Conservation (phyloP, 257 asterid genomes). For the Solanum habrochaites region DNA sequence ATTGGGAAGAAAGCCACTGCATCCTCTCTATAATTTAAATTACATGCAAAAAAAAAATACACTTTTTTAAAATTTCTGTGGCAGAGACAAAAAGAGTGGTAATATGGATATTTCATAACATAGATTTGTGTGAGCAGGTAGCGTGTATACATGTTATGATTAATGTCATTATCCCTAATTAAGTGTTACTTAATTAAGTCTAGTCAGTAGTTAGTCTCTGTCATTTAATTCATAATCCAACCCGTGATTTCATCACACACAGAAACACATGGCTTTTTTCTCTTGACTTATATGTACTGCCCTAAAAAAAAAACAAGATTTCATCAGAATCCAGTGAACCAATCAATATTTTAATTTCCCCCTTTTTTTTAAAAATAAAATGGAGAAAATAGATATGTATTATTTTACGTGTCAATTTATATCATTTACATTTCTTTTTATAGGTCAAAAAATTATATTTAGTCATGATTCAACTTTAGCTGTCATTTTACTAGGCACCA, state of each 20-base stretch:
- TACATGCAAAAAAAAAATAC: neutral
- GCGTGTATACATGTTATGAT: constrained; percentile 20
- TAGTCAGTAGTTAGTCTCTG: constrained; percentile 41
- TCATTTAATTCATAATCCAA: constrained; percentile 27
- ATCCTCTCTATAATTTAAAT: neutral
- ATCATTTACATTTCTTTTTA: no score
- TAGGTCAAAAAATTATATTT: no score
- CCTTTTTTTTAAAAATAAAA: neutral
- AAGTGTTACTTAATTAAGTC: constrained; percentile 7
- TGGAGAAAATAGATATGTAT: neutral
- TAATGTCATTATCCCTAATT: constrained; percentile 30
- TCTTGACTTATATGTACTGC: neutral
- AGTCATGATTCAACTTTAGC: no score
- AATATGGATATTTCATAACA: neutral
- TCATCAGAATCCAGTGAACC: neutral
- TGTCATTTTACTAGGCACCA: neutral
- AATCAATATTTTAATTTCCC: neutral
- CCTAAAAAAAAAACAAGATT: neutral
- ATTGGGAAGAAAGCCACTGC: neutral
- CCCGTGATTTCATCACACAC: constrained; percentile 24
- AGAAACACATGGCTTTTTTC: constrained; percentile 2
- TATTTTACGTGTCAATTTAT: no score
- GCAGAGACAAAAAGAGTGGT: neutral
- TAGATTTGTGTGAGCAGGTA: neutral
- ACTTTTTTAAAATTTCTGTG: neutral